Conservation (phyloP, 164 flowering plant genomes). For the Nymphaea thermarum region DNA sequence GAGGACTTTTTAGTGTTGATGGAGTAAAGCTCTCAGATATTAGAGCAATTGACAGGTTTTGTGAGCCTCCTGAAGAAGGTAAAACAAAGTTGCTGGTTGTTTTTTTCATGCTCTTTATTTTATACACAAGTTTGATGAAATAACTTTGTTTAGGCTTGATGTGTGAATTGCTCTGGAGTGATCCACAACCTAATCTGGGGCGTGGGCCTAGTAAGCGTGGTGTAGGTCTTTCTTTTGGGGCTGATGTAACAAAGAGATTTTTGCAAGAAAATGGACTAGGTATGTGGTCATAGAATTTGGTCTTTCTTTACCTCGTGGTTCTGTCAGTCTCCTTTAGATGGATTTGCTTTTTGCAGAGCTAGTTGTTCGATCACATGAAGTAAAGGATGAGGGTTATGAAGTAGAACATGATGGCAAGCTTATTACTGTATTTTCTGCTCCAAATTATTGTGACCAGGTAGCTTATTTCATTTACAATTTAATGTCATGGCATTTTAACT, state of each 20-base stretch:
- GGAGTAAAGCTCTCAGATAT: slow-evolving; percentile 96
- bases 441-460: slow-evolving; percentile 99
- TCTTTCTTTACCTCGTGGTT: neutral
- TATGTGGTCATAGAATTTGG: slow-evolving; percentile 9
- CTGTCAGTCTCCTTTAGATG: slow-evolving; percentile 1
- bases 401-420: slow-evolving; percentile 95
- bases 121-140: neutral
- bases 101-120: neutral
- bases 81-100: slow-evolving; percentile 4
- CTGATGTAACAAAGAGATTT: slow-evolving; percentile 85
- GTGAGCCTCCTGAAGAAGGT: slow-evolving; percentile 99
- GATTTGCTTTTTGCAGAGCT: slow-evolving; percentile 36
- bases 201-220: slow-evolving; percentile 99
- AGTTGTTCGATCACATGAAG: slow-evolving; percentile 93
- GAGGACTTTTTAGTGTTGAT: slow-evolving; percentile 96
- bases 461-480: neutral
- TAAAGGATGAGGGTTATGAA: slow-evolving; percentile 96
- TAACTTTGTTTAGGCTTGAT: slow-evolving; percentile 46
- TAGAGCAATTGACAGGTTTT: slow-evolving; percentile 75
- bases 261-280: slow-evolving; percentile 83
- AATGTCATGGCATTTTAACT: neutral
- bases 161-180: slow-evolving; percentile 99
- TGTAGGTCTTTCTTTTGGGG: slow-evolving; percentile 94
- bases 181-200: slow-evolving; percentile 90
- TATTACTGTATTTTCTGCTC: slow-evolving; percentile 97